phyloP scores from a whole-genome alignment of 495 filamentous ascomycete species.

The Neurospora sp. region DNA sequence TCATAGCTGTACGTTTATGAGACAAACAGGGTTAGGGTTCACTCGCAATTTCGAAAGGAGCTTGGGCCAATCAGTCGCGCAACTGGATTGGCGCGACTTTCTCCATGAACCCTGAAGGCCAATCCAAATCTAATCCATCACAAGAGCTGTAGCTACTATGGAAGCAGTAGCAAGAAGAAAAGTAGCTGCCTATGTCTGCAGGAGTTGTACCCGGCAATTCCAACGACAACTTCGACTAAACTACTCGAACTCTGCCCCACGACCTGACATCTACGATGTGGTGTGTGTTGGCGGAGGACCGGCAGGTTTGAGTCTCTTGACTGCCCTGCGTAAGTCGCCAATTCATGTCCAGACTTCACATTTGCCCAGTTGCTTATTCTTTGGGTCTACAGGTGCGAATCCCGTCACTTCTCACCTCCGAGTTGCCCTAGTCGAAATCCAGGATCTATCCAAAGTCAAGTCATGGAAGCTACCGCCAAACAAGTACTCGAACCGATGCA shows the following conservation, averaged over 20 bases:
- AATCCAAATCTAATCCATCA: not conserved
- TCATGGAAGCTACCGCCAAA: slow-evolving; percentile 53
- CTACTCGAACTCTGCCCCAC: slow-evolving; percentile 26
- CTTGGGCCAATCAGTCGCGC: not conserved
- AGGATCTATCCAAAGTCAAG: slow-evolving; percentile 60
- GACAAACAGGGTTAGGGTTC: not conserved
- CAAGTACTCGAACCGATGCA: slow-evolving; percentile 85
- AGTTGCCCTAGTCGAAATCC: slow-evolving; percentile 82
- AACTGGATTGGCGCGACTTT: not conserved
- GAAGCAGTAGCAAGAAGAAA: slow-evolving; percentile 13
- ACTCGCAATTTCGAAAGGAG: not conserved
- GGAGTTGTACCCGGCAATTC: slow-evolving; percentile 32
- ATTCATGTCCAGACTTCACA: not conserved
- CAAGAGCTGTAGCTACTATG: slow-evolving; percentile 7
- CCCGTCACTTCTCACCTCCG: slow-evolving; percentile 64
- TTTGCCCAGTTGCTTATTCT: slow-evolving; percentile 2
- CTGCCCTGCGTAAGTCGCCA: slow-evolving; percentile 63
- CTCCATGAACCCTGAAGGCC: not conserved
- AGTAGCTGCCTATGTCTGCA: slow-evolving; percentile 28
- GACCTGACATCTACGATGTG: slow-evolving; percentile 74
- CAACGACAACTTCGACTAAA: slow-evolving; percentile 19
- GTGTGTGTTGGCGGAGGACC: slow-evolving; percentile 96
- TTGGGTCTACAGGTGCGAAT: slow-evolving; percentile 42
- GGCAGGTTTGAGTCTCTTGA: slow-evolving; percentile 78
- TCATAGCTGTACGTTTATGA: not conserved